Evolutionary conservation across 148 eudicot species (phyloP).

Genomic region (Fagopyrum tataricum): DNA sequence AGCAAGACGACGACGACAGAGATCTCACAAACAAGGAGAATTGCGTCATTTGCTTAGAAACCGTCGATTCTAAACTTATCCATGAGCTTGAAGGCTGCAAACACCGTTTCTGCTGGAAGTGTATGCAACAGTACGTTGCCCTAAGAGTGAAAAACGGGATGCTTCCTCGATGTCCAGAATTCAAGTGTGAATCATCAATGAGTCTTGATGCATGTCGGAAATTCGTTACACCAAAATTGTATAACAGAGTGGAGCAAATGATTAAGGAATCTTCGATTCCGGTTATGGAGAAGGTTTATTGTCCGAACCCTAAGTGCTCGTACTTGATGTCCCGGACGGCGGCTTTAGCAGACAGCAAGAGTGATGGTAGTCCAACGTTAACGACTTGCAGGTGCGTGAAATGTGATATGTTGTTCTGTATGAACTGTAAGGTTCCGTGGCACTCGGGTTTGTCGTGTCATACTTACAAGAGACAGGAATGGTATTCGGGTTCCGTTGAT

Average conservation of each 20-base stretch:
- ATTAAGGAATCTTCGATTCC: constrained; percentile 63
- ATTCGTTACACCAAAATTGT: constrained; percentile 43
- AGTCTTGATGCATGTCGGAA: constrained; percentile 34
- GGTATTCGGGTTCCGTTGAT: not conserved
- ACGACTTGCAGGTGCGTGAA: constrained; percentile 33
- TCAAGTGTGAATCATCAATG: constrained; percentile 35
- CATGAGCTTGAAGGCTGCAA: constrained; percentile 42
- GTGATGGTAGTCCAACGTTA: constrained; percentile 7
- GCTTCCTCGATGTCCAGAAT: constrained; percentile 67
- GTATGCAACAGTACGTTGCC: constrained; percentile 63
- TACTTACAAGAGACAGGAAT: constrained; percentile 19
- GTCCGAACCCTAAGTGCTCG: constrained; percentile 75
- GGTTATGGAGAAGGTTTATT: constrained; percentile 50
- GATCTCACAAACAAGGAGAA: too few species aligned
- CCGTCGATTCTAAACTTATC: constrained; percentile 28
- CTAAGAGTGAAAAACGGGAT: constrained; percentile 47
- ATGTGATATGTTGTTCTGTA: constrained; percentile 44
- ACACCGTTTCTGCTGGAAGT: constrained; percentile 61
- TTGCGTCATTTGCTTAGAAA: constrained; percentile 6
- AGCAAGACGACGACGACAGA: too few species aligned
- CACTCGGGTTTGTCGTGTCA: constrained; percentile 50
- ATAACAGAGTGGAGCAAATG: constrained; percentile 44
- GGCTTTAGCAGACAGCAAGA: constrained; percentile 27
- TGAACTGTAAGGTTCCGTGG: constrained; percentile 68
- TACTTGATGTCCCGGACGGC: constrained; percentile 56